Conservation (phyloP, 352 stramenopile species). For the Phytophthora vignae region DNA sequence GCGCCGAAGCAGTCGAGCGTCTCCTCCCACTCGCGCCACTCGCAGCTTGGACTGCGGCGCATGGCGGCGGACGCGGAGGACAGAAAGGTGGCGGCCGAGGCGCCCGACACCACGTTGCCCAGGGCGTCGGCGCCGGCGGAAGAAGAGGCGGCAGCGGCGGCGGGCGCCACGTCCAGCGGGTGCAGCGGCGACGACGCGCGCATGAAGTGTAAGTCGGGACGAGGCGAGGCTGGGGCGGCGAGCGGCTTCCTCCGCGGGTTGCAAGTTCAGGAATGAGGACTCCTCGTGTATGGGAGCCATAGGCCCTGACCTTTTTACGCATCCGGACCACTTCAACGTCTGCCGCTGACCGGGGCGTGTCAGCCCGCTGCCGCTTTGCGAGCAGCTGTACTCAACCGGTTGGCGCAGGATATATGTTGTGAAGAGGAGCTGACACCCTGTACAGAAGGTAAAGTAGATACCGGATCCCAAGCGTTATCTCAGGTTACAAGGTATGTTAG, state of each 20-base stretch:
- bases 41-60: constrained; percentile 42
- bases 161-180: constrained; percentile 21
- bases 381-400: neutral
- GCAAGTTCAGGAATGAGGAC: constrained; percentile 36
- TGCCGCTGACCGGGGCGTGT: constrained; percentile 15
- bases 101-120: neutral
- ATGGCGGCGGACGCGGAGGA: constrained; percentile 9
- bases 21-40: constrained; percentile 54
- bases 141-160: constrained; percentile 15
- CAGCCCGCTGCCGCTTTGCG: neutral
- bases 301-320: neutral
- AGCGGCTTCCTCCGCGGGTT: constrained; percentile 9
- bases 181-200: constrained; percentile 31
- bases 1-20: constrained; percentile 41
- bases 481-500: neutral
- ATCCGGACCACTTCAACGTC: constrained; percentile 19
- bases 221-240: neutral
- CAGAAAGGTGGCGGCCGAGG: constrained; percentile 11
- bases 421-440: no score
- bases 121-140: constrained; percentile 15
- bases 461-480: neutral
- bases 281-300: no score
- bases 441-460: no score
- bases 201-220: constrained; percentile 7
- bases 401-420: no score